Conservation (phyloP, 1,284 basidiomycete species). For the Microbotryum silenes-acaulis region DNA sequence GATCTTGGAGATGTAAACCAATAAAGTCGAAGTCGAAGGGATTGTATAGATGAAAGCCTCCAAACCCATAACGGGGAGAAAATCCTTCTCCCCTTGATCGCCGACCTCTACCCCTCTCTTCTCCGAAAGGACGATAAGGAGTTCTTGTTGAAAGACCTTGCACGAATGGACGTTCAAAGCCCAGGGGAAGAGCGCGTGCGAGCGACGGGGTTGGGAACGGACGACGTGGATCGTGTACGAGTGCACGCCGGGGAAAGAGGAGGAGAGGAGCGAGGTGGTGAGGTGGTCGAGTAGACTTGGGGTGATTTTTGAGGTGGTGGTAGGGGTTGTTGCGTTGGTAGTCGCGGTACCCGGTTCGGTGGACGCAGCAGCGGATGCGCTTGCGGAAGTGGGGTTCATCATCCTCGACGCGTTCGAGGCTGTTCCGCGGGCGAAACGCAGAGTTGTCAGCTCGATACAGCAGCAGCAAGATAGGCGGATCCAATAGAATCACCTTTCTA, state of each 20-base stretch:
- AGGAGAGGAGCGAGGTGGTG: conserved; percentile 49
- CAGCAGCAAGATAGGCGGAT: too few relatives aligned
- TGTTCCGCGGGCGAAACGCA: too few relatives aligned
- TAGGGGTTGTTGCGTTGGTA: too few relatives aligned
- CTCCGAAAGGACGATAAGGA: conserved; percentile 50
- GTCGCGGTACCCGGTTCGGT: too few relatives aligned
- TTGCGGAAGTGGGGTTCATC: too few relatives aligned
- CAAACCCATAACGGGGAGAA: conserved; percentile 62
- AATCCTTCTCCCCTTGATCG: conserved; percentile 29
- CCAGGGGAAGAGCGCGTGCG: conserved; percentile 62
- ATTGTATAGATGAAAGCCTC: conserved; percentile 73
- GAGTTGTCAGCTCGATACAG: too few relatives aligned
- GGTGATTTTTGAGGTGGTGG: too few relatives aligned
- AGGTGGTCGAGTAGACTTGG: conserved; percentile 58
- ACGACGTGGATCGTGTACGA: conserved; percentile 66
- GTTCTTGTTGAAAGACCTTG: conserved; percentile 58
- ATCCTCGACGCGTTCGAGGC: too few relatives aligned
- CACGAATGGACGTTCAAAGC: conserved; percentile 49
- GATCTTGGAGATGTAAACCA: conserved; percentile 89
- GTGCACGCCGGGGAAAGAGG: conserved; percentile 46
- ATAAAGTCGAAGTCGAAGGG: conserved; percentile 57
- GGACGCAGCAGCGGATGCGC: too few relatives aligned
- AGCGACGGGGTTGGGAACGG: conserved; percentile 59
- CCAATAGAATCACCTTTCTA: too few relatives aligned
- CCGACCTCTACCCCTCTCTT: conserved; percentile 45